Base-by-base conservation (phyloP, 192 early-diverging fungal species). In the Coemansia sp. region DNA sequence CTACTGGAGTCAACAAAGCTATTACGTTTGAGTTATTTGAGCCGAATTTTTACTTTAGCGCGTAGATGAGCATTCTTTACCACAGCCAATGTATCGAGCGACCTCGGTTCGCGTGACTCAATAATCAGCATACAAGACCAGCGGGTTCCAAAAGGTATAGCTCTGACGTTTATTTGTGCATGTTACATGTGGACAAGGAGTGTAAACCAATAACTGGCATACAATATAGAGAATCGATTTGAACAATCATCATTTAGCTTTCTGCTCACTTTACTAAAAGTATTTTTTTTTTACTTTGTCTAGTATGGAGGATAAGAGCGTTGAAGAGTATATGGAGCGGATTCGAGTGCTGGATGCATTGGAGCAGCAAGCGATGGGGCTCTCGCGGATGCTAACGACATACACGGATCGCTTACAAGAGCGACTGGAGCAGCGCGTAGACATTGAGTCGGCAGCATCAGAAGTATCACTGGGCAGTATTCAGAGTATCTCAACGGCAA, bases 261-360 rank as follows among this genome's bases (percentile, higher is more conserved):
- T n/a, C n/a, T n/a, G n/a, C n/a, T n/a, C 32, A 35, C 32, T 35
- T 35, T 35, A 2, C 32, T 35, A 47, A 24, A 47, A 22, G 2
- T 14, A 6, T 31, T 27, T 53, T 12, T 27, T 27, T 53, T 10
- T 53, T 49, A 22, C 15, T 25, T 53, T 24, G 1, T 47, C 10
- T 25, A 27, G 10, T 5, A 75, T 75, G 73, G 76, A 78, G 47
- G 51, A 40, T 5, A 73, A 66, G 38, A 70, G 71, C 68, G 60
- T 79, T 22, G 77, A 79, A 49, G 77, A 74, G 20, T 79, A 79
- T 27, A 79, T 79, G 77, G 77, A 79, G 60, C 77, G 77, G 25
- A 79, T 79, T 32, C 62, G 77, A 19, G 77, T 79, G 35, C 60
- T 79, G 22, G 77, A 79, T 51, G 71, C 71, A 25, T 53, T 79